These are phyloP conservation scores for Sporothrix euskadiensis DNA, from an alignment of 2,329 filamentous ascomycete species.

Conservation along the genomic window DNA sequence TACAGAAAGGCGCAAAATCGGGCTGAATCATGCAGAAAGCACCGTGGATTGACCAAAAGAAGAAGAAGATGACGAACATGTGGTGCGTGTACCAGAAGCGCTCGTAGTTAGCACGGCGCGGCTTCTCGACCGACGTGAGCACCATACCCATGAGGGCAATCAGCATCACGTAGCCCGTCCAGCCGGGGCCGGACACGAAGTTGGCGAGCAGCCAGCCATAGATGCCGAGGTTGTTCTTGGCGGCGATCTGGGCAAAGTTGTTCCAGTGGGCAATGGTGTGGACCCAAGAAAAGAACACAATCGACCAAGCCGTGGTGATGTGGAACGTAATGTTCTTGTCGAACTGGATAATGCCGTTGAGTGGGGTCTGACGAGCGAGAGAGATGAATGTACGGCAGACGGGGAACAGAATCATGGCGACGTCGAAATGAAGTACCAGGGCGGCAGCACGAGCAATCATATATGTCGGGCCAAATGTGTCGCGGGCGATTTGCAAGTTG, in stretches of 20 bases:
- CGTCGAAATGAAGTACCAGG: slow-evolving; percentile 76
- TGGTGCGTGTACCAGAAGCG: slow-evolving; percentile 92
- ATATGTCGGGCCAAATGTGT: slow-evolving; percentile 73
- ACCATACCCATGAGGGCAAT: slow-evolving; percentile 77
- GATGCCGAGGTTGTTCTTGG: slow-evolving; percentile 73
- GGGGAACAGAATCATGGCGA: slow-evolving; percentile 75
- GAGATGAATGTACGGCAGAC: slow-evolving; percentile 85
- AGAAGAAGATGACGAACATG: slow-evolving; percentile 83
- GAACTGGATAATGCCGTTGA: slow-evolving; percentile 85
- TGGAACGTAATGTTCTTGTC: slow-evolving; percentile 90
- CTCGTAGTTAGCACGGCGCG: slow-evolving; percentile 78
- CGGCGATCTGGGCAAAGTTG: slow-evolving; percentile 76
- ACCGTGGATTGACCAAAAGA: slow-evolving; percentile 88
- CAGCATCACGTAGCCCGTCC: slow-evolving; percentile 85
- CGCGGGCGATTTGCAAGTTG: slow-evolving; percentile 64
- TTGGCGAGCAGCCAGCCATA: slow-evolving; percentile 77
- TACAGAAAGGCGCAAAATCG: slow-evolving; percentile 76
- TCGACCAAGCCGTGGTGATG: slow-evolving; percentile 81
- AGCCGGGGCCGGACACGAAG: slow-evolving; percentile 76
- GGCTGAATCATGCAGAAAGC: slow-evolving; percentile 90
- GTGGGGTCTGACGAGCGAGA: slow-evolving; percentile 73
- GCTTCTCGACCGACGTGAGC: slow-evolving; percentile 73
- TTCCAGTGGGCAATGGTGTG: slow-evolving; percentile 86
- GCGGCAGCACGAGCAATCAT: slow-evolving; percentile 74
- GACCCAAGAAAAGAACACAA: slow-evolving; percentile 84